Percentiles rank a stretch among this genome's conserved stretches.
phyloP scores from a whole-genome alignment of 352 stramenopile species.

The Globisporangium ultimum region DNA sequence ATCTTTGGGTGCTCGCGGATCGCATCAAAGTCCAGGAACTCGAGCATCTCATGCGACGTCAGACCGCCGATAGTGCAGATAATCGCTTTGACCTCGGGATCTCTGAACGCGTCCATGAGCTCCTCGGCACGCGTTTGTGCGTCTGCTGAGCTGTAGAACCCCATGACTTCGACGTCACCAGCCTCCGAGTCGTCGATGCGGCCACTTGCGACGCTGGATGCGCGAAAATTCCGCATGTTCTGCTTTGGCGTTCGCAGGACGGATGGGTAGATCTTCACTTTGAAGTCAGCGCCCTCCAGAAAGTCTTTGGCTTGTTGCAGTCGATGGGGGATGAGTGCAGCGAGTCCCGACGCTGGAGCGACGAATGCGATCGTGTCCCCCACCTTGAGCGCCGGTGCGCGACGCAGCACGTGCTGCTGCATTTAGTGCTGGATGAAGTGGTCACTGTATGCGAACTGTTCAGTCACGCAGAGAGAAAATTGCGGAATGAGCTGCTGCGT shows the following conservation, averaged over 20 bases:
- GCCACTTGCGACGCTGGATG: constrained; percentile 1
- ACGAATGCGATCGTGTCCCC: constrained; percentile 56
- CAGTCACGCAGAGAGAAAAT: neutral
- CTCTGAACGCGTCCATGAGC: constrained; percentile 50
- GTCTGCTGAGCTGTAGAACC: constrained; percentile 45
- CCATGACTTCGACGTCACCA: constrained; percentile 6
- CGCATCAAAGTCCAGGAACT: constrained; percentile 52
- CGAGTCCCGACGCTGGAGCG: constrained; percentile 39
- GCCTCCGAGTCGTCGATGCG: neutral
- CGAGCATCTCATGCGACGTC: constrained; percentile 57
- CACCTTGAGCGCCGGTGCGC: constrained; percentile 22
- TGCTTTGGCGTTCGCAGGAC: constrained; percentile 30
- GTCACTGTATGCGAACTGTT: neutral
- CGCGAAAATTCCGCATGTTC: constrained; percentile 15
- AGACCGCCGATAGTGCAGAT: constrained; percentile 56
- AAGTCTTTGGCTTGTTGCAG: constrained; percentile 30
- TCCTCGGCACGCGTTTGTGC: constrained; percentile 35
- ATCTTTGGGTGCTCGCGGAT: constrained; percentile 45
- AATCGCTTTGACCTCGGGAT: constrained; percentile 37
- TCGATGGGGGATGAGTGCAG: constrained; percentile 37
- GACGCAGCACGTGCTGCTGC: neutral
- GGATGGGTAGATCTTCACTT: constrained; percentile 44
- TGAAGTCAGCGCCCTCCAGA: constrained; percentile 33
- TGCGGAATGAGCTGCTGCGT: neutral
- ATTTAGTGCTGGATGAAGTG: neutral